Percentiles rank a stretch among this genome's conserved stretches.
Evolutionary conservation across 2,329 filamentous ascomycete genomes (phyloP).

Genomic region (Aspergillus sp.): DNA sequence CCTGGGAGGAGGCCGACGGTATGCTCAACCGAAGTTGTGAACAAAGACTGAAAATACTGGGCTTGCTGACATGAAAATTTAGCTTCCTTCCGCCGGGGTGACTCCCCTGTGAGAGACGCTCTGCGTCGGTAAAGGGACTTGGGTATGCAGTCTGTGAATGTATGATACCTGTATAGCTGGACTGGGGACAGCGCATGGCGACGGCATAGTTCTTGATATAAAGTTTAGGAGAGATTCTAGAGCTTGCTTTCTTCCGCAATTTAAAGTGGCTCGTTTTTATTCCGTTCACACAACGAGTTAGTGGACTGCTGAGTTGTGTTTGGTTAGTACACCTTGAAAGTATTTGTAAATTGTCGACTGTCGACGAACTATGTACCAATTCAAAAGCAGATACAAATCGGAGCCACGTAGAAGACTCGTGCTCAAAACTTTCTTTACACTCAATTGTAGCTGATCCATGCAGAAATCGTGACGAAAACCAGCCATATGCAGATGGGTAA

Average conservation of each 20-base stretch:
- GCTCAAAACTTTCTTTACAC: not conserved
- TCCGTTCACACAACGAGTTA: not conserved
- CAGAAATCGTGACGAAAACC: not conserved
- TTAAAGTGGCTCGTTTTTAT: slow-evolving; percentile 19
- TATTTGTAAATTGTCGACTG: not conserved
- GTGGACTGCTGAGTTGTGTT: not conserved
- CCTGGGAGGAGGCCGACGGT: slow-evolving; percentile 97
- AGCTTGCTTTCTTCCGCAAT: slow-evolving; percentile 14
- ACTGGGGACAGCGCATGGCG: slow-evolving; percentile 17
- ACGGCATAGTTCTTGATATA: slow-evolving; percentile 11
- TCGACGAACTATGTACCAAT: not conserved
- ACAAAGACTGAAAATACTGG: not conserved
- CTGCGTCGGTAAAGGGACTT: slow-evolving; percentile 34
- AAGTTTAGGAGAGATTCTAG: slow-evolving; percentile 23
- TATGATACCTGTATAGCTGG: slow-evolving; percentile 41
- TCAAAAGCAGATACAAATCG: not conserved
- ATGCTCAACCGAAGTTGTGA: slow-evolving; percentile 38
- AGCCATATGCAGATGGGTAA: not conserved
- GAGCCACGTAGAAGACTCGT: not conserved
- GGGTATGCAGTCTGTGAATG: slow-evolving; percentile 24
- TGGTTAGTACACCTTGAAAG: not conserved
- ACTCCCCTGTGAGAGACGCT: slow-evolving; percentile 40
- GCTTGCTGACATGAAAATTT: slow-evolving; percentile 16
- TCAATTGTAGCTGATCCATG: not conserved
- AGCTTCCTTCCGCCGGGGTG: slow-evolving; percentile 47